Base-by-base conservation (phyloP, 805 yeast genomes). In the Candida railenensis region DNA sequence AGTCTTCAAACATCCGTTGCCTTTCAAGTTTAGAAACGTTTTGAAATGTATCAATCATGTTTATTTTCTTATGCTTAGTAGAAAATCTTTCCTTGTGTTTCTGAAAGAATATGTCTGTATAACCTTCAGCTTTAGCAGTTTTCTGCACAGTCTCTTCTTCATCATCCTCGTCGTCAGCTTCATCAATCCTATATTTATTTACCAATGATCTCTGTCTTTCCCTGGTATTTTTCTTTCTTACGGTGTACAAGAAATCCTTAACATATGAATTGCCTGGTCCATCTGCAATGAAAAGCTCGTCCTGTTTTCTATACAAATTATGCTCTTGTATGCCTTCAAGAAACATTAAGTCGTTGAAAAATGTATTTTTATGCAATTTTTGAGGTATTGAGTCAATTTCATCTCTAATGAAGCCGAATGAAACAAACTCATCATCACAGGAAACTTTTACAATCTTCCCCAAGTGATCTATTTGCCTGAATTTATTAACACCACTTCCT, bases 391-490 rank as follows among this genome's bases (percentile, higher is more conserved):
- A 55, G 51, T 78, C 83, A 9, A 76, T 62, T 43, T 86, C 90
- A 51, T 83, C 84, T 51, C 85, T 76, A 14, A 87, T 64, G 40
- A 87, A 81, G 0, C 82, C 83, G 65, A 87, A 87, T 0, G 87
- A 83, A 0, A 79, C 66, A 57, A 86, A 87, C 11, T 69, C 60
- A 0, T 83, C 74, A 57, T 86, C 89, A 55, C 92, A 83, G 1
- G 77, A 61, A 2, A 90, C 96, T 42, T 70, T 71, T 11, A 74
- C 77, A n/a, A 82, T 74, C 45, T 77, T 77, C 42, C 83, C 81
- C n/a, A 86, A 50, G 34, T 69, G 64, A 4, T 78, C 77, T 3
- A 85, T 55, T 45, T 78, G 77, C 36, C 69, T 66, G 58, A 83
- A 85, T 59, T 85, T 85, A 57, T 73, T 51, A 61, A 61, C 53